Base-by-base conservation (phyloP, 2,329 filamentous ascomycete species). In the Verticillium nubilum region DNA sequence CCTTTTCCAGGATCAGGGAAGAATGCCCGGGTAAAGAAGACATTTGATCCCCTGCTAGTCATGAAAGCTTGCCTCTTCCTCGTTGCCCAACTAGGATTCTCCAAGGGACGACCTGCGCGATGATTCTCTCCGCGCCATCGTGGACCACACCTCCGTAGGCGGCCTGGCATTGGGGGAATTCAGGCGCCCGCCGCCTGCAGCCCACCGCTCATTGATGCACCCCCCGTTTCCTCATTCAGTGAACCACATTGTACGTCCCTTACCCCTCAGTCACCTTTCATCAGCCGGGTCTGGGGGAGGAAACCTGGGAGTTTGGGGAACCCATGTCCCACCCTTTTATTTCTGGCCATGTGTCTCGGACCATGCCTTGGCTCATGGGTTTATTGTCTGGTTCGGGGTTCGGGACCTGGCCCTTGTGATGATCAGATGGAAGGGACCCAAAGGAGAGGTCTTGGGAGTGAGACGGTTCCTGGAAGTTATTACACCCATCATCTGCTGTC, bases 311-410 rank as follows among this genome's bases (percentile, higher is more conserved):
- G 42, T 42, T 35, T 56, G 37, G 54, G 54, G 54, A 37, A 56
- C 37, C 54, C 54, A 28, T 56, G 54, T 47, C 68, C 68, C 3
- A 64, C 61, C 56, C 55, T 42, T 9, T 66, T 66, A 0, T 66
- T 64, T 23, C 28, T 33, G 28, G n/a, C 52, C 25, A 29, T 42
- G 35, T 17, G 35, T 42, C 35, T 42, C 35, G 17, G 13, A 42
- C 42, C 42, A 50, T n/a, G 42, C 42, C 42, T 23, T 50, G 42
- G 42, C 29, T 23, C 42, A 19, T 50, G 42, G 42, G n/a, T 9
- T 25, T 9, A 19, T 19, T 9, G 35, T 25, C 42, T 50, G 19
- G 42, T 25, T 50, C 19, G 42, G 42, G 42, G 19, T 25, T 23
- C 42, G 42, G 42, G 42, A 4, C 42, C 9, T 10, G 42, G 42